phyloP scores from a whole-genome alignment of 1,284 basidiomycete genomes.

The Erythrobasidium hasegawianum region DNA sequence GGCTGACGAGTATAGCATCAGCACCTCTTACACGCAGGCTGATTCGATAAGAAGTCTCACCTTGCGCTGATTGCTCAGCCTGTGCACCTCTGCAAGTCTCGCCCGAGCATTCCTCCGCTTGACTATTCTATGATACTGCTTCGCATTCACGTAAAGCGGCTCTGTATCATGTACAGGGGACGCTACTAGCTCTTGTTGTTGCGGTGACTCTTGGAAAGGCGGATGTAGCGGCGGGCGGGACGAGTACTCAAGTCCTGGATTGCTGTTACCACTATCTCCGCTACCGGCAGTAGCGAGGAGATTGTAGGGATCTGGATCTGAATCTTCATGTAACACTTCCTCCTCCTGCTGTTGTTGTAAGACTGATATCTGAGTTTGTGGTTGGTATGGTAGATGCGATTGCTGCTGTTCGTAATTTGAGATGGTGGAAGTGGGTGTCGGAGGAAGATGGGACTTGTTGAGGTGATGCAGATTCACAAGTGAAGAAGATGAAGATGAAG shows the following conservation, averaged over 20 bases:
- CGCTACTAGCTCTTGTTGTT: no score
- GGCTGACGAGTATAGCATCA: no score
- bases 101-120: slow-evolving; percentile 84
- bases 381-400: neutral
- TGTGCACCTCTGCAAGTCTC: slow-evolving; percentile 82
- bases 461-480: slow-evolving; percentile 1
- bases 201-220: no score
- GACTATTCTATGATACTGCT: slow-evolving; percentile 94
- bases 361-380: neutral
- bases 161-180: slow-evolving; percentile 64
- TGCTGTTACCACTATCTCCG: no score
- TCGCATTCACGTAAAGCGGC: slow-evolving; percentile 93
- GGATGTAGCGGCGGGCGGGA: no score
- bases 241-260: no score
- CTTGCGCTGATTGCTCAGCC: slow-evolving; percentile 85
- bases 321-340: slow-evolving; percentile 2
- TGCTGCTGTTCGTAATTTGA: slow-evolving; percentile 4
- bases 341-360: slow-evolving; percentile 7
- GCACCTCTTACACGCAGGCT: no score
- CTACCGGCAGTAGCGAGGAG: neutral
- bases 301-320: no score
- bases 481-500: slow-evolving; percentile 3
- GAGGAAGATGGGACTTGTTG: neutral
- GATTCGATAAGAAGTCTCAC: no score
- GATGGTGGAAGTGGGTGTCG: neutral